Conservation (phyloP, 148 eudicot genomes). For the Vaccinium corymbosum region DNA sequence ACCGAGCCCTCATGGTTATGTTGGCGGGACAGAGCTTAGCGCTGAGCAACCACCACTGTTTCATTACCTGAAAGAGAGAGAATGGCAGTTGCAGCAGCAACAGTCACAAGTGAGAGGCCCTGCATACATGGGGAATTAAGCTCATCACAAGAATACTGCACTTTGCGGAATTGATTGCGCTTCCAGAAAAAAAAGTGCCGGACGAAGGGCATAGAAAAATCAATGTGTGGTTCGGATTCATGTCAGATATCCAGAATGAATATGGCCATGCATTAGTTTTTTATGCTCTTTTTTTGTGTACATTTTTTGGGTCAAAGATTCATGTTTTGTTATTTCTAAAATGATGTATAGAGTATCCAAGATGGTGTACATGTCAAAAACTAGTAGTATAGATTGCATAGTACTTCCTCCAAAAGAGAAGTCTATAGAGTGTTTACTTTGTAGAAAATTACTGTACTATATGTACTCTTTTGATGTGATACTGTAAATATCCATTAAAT, state of each 20-base stretch:
- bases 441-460: no score
- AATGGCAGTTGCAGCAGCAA: conserved; percentile 68
- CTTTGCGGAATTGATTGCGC: neutral
- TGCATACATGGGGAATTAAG: conserved; percentile 55
- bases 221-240: neutral
- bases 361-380: conserved; percentile 4
- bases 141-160: neutral
- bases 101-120: conserved; percentile 54
- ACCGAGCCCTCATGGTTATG: conserved; percentile 33
- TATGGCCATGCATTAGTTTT: neutral
- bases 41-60: conserved; percentile 54
- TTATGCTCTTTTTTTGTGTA: neutral
- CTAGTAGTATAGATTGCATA: neutral
- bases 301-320: neutral
- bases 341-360: neutral
- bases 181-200: neutral
- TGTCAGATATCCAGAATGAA: neutral
- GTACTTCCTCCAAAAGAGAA: neutral
- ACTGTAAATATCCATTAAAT: neutral
- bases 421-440: neutral
- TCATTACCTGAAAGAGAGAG: conserved; percentile 69
- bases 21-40: conserved; percentile 28
- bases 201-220: neutral
- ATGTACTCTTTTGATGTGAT: neutral
- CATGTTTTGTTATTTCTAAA: neutral